Conservation (phyloP, 345 rosid species). For the Aegle marmelos region DNA sequence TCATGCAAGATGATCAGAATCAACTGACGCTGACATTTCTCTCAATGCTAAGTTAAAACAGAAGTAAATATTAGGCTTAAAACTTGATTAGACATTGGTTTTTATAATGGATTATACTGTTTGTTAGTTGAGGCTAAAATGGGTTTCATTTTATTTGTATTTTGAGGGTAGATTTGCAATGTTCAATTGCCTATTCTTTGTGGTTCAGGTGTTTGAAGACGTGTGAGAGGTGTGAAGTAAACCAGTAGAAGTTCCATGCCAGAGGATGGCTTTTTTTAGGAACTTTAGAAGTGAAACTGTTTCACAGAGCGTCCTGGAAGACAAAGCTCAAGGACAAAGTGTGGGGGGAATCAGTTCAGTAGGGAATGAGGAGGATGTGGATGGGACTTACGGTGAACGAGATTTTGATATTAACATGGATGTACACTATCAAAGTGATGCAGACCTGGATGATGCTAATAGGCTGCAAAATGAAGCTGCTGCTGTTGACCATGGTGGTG, state of each 20-base stretch:
- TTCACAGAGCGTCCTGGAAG: constrained; percentile 60
- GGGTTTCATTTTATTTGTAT: not conserved
- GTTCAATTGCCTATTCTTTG: constrained; percentile 12
- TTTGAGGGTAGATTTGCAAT: not conserved
- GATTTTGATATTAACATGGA: constrained; percentile 80
- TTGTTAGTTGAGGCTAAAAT: not conserved
- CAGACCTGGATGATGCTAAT: constrained; percentile 52
- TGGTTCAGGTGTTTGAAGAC: constrained; percentile 22
- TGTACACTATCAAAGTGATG: constrained; percentile 66
- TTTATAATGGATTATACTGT: not conserved
- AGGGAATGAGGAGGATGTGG: constrained; percentile 40
- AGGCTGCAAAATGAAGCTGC: constrained; percentile 44
- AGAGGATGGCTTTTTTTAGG: constrained; percentile 84
- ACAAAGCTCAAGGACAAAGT: constrained; percentile 47
- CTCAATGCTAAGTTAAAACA: not conserved
- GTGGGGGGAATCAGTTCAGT: constrained; percentile 42
- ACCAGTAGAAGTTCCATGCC: constrained; percentile 41
- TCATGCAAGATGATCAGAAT: not conserved
- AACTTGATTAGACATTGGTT: not conserved
- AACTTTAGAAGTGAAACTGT: constrained; percentile 56
- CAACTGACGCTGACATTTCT: not conserved
- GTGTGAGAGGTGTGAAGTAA: constrained; percentile 1
- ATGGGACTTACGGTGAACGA: constrained; percentile 49
- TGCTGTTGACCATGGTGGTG: constrained; percentile 28
- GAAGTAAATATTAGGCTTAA: not conserved